These are phyloP conservation scores for Pilatotrama ljubarskyi DNA, from an alignment of 768 basidiomycete genomes.

Conservation along the genomic window DNA sequence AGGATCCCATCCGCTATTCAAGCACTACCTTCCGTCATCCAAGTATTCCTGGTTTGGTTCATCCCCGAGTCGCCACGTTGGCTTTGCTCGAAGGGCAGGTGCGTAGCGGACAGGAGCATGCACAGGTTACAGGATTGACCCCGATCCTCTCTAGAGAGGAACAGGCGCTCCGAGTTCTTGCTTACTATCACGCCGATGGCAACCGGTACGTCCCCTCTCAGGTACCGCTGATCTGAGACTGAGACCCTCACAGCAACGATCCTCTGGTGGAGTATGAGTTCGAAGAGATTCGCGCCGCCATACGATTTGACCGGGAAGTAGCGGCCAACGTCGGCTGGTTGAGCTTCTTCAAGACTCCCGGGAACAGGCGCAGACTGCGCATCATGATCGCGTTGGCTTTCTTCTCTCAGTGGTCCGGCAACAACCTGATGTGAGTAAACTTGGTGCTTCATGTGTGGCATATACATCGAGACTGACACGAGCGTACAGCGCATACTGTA, in stretches of 20 bases:
- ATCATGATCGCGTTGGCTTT: constrained; percentile 59
- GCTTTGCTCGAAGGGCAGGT: constrained; percentile 39
- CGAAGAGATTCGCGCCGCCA: constrained; percentile 62
- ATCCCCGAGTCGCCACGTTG: constrained; percentile 43
- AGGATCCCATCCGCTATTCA: constrained; percentile 44
- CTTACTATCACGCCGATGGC: constrained; percentile 44
- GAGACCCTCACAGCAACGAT: constrained; percentile 34
- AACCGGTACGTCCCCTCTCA: constrained; percentile 25
- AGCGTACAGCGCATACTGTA: constrained; percentile 32
- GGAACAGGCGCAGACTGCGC: constrained; percentile 55
- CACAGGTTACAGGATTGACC: too few species aligned
- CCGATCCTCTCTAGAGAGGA: constrained; percentile 27
- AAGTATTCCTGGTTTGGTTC: constrained; percentile 41
- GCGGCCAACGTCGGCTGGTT: constrained; percentile 45
- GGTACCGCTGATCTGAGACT: neutral
- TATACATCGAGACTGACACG: neutral
- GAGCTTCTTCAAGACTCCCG: constrained; percentile 50
- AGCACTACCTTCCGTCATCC: constrained; percentile 32
- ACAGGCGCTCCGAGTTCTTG: constrained; percentile 37
- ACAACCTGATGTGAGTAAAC: constrained; percentile 23
- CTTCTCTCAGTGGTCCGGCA: constrained; percentile 50
- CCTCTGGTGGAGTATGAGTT: constrained; percentile 62
- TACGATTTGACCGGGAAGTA: constrained; percentile 30
- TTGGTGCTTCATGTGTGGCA: neutral
- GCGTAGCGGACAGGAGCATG: constrained; percentile 6